Conservation (phyloP, 257 asterid genomes). For the Penstemon eatonii region DNA sequence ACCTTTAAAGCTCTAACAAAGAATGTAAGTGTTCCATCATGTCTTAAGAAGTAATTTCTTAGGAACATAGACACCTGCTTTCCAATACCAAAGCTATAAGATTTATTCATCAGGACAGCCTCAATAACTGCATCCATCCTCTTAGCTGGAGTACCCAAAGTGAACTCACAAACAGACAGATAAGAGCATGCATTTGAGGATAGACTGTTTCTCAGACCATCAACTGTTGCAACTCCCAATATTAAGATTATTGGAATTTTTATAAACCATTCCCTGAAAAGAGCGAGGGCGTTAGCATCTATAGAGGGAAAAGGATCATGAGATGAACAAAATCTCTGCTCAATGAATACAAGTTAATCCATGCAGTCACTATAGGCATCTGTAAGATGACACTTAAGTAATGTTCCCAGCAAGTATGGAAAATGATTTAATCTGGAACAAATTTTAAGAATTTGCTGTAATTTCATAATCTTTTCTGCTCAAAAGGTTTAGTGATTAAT, state of each 20-base stretch:
- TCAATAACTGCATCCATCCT: slow-evolving; percentile 81
- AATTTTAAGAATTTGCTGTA: no score
- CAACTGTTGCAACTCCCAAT: slow-evolving; percentile 85
- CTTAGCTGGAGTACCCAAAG: slow-evolving; percentile 72
- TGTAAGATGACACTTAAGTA: background rate
- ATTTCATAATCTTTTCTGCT: background rate
- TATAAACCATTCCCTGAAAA: slow-evolving; percentile 83
- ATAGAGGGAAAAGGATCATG: slow-evolving; percentile 21
- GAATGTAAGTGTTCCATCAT: slow-evolving; percentile 88
- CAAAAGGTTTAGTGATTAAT: background rate
- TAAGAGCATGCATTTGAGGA: slow-evolving; percentile 57
- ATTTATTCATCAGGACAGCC: slow-evolving; percentile 63
- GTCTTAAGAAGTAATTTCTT: slow-evolving; percentile 76
- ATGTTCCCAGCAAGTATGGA: background rate
- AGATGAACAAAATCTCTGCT: slow-evolving; percentile 17
- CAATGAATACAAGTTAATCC: background rate
- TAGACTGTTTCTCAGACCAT: slow-evolving; percentile 59
- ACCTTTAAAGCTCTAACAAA: slow-evolving; percentile 87
- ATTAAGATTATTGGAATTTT: slow-evolving; percentile 77
- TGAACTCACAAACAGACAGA: slow-evolving; percentile 59
- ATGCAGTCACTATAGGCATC: background rate
- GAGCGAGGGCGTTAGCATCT: slow-evolving; percentile 30
- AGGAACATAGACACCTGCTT: slow-evolving; percentile 64
- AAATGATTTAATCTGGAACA: background rate
- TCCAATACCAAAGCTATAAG: slow-evolving; percentile 64